Evolutionary conservation across 2,329 filamentous ascomycete genomes (phyloP).

Genomic region (Hymenoscyphus albidus): DNA sequence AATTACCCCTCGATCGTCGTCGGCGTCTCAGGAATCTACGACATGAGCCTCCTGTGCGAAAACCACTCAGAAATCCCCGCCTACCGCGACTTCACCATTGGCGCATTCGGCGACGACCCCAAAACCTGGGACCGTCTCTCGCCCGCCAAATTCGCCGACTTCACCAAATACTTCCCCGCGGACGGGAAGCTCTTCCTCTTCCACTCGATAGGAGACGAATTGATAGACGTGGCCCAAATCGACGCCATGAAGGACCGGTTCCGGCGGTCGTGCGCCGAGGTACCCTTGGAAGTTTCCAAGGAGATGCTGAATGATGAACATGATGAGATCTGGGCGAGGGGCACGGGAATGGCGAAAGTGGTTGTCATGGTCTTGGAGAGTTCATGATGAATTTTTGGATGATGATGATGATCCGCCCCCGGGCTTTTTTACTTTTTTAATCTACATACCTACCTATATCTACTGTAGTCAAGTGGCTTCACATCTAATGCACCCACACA

Average conservation of each 20-base stretch:
- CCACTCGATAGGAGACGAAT: conserved; percentile 43
- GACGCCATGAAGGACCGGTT: conserved; percentile 21
- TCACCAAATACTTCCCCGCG: conserved; percentile 9
- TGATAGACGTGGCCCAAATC: conserved; percentile 29
- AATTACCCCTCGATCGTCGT: conserved; percentile 49
- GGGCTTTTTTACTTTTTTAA: not conserved
- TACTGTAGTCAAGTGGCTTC: not conserved
- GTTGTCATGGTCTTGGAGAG: conserved; percentile 38
- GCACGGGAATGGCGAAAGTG: conserved; percentile 43
- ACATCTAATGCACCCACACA: not conserved
- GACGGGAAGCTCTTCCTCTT: conserved; percentile 20
- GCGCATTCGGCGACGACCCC: conserved; percentile 46
- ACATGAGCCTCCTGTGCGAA: conserved; percentile 41
- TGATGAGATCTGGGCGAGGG: conserved; percentile 60
- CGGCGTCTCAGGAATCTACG: conserved; percentile 64
- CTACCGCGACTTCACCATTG: conserved; percentile 28
- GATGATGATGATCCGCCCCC: no score
- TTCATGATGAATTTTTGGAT: not conserved
- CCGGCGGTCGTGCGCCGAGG: conserved; percentile 5
- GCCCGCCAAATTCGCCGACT: conserved; percentile 12
- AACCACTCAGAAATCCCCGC: conserved; percentile 16
- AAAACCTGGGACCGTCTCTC: conserved; percentile 47
- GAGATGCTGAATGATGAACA: conserved; percentile 51
- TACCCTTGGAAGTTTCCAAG: conserved; percentile 25
- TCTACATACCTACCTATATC: not conserved